Conservation (phyloP, 2,329 filamentous ascomycete species). For the Aspergillus sp. region DNA sequence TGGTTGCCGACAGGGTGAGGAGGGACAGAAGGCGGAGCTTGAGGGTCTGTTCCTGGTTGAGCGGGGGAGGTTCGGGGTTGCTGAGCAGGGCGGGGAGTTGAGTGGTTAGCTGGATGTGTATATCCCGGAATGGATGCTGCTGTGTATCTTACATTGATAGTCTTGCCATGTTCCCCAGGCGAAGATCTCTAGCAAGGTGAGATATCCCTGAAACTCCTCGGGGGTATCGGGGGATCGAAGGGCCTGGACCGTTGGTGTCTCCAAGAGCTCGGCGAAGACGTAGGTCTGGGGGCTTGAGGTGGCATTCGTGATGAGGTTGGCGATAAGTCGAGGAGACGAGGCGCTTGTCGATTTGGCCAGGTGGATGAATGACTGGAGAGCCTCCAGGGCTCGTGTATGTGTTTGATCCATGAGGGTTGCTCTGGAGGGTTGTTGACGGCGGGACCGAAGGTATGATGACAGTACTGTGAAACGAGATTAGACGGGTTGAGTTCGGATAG, state of each 20-base stretch:
- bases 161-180: slow-evolving; percentile 83
- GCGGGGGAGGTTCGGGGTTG: slow-evolving; percentile 55
- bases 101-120: too few relatives aligned
- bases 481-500: too few relatives aligned
- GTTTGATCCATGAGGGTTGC: slow-evolving; percentile 38
- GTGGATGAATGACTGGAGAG: slow-evolving; percentile 76
- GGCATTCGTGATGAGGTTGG: slow-evolving; percentile 80
- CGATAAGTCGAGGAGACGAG: slow-evolving; percentile 71
- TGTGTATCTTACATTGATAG: slow-evolving; percentile 55
- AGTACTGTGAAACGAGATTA: too few relatives aligned
- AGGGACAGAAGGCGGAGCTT: slow-evolving; percentile 88
- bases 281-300: slow-evolving; percentile 87
- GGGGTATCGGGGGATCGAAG: slow-evolving; percentile 52
- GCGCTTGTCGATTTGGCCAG: slow-evolving; percentile 74
- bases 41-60: slow-evolving; percentile 67
- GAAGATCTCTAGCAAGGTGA: slow-evolving; percentile 79
- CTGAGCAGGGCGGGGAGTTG: slow-evolving; percentile 18
- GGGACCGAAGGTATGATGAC: too few relatives aligned
- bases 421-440: not conserved
- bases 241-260: slow-evolving; percentile 71
- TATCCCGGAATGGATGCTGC: too few relatives aligned
- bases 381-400: slow-evolving; percentile 53
- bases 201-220: slow-evolving; percentile 59
- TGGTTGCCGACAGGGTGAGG: slow-evolving; percentile 69
- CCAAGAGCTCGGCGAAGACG: slow-evolving; percentile 89